Evolutionary conservation across 257 asterid genomes (phyloP).

Genomic region (Capsicum baccatum): DNA sequence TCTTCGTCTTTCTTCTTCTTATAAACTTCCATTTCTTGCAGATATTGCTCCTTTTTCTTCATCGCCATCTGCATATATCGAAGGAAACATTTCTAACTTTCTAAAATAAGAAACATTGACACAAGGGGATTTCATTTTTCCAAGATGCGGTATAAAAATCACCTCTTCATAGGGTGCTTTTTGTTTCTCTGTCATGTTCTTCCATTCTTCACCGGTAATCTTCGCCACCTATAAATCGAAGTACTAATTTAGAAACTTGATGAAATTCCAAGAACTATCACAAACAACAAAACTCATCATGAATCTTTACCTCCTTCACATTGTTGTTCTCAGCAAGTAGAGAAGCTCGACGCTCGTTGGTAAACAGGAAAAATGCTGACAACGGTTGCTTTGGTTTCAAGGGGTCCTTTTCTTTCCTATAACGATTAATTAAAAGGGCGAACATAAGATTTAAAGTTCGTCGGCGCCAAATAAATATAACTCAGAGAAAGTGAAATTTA

Average conservation of each 20-base stretch:
- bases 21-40: slow-evolving; percentile 74
- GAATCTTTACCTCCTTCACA: slow-evolving; percentile 60
- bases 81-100: background rate
- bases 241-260: background rate
- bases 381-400: slow-evolving; percentile 88
- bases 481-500: slow-evolving; percentile 20
- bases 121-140: background rate
- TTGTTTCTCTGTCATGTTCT: slow-evolving; percentile 70
- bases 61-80: slow-evolving; percentile 54
- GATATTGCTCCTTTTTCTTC: slow-evolving; percentile 68
- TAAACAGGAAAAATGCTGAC: slow-evolving; percentile 75
- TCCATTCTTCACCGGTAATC: slow-evolving; percentile 90
- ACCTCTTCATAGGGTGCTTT: slow-evolving; percentile 78
- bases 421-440: background rate
- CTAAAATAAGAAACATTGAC: background rate
- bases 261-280: background rate
- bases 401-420: slow-evolving; percentile 91
- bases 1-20: slow-evolving; percentile 84
- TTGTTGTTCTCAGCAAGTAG: slow-evolving; percentile 64
- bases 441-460: background rate
- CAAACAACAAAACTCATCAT: background rate
- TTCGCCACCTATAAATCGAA: slow-evolving; percentile 56
- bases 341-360: slow-evolving; percentile 69
- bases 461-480: background rate
- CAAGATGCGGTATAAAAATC: background rate